Conservation (phyloP, 2,329 filamentous ascomycete genomes). For the Hypomyces rosellus region DNA sequence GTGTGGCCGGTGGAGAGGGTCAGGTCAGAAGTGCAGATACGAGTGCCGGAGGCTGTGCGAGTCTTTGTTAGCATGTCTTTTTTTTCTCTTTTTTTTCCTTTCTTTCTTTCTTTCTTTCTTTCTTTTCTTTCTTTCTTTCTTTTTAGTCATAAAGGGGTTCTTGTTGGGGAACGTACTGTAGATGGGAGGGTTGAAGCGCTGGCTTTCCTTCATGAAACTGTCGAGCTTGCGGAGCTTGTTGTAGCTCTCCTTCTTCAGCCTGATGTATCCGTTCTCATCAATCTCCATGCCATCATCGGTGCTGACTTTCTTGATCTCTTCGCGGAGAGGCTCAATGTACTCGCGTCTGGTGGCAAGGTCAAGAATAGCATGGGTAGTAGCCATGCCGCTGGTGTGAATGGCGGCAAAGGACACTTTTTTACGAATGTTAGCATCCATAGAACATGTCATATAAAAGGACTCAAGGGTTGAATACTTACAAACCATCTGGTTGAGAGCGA, state of each 20-base stretch:
- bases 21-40: slow-evolving; percentile 13
- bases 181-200: slow-evolving; percentile 16
- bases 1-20: slow-evolving; percentile 28
- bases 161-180: slow-evolving; percentile 11
- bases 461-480: slow-evolving; percentile 18
- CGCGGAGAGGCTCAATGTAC: slow-evolving; percentile 1
- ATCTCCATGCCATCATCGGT: not conserved
- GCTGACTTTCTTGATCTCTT: not conserved
- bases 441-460: slow-evolving; percentile 20
- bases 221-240: slow-evolving; percentile 13
- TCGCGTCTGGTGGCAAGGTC: slow-evolving; percentile 43
- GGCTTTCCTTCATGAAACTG: slow-evolving; percentile 19
- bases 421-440: slow-evolving; percentile 38
- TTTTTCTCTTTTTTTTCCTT: too few relatives aligned
- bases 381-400: slow-evolving; percentile 38
- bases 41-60: too few relatives aligned
- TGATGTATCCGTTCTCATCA: not conserved
- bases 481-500: slow-evolving; percentile 1
- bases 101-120: too few relatives aligned
- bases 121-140: too few relatives aligned
- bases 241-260: not conserved
- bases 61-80: too few relatives aligned
- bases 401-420: slow-evolving; percentile 21
- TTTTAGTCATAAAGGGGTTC: too few relatives aligned
- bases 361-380: slow-evolving; percentile 26